These are phyloP conservation scores for Asterochloris erici DNA, from an alignment of 139 green algal genomes.

Conservation along the genomic window DNA sequence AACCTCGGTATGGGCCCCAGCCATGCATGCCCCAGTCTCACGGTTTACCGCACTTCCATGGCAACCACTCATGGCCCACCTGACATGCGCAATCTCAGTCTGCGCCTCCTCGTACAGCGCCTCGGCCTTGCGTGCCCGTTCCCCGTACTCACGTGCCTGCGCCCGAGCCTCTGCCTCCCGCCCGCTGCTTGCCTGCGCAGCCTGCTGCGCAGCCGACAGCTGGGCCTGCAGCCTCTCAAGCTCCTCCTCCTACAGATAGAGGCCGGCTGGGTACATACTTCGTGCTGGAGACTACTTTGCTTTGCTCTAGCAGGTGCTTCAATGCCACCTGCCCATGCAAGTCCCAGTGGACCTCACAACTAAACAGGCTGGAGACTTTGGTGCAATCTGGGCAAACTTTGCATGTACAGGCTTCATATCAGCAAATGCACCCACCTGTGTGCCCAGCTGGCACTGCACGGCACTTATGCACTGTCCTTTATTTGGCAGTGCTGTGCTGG, in stretches of 20 bases:
- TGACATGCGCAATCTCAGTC: slow-evolving; percentile 41
- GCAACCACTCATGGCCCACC: neutral
- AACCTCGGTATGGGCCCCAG: no score
- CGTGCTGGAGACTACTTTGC: no score
- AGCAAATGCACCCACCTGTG: neutral
- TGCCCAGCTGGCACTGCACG: slow-evolving; percentile 13
- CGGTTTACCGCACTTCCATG: no score
- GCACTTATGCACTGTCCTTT: slow-evolving; percentile 2
- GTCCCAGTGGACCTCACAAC: no score
- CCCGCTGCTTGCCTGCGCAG: slow-evolving; percentile 21
- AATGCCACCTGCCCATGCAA: no score
- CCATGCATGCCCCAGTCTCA: no score
- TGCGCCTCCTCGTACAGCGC: slow-evolving; percentile 38
- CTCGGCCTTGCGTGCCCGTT: slow-evolving; percentile 49
- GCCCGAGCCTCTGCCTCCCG: slow-evolving; percentile 43
- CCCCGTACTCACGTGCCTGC: slow-evolving; percentile 43
- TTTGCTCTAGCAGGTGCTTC: no score
- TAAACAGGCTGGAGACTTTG: no score
- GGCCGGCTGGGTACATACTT: neutral
- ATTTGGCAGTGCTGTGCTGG: slow-evolving; percentile 9
- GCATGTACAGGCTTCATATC: no score
- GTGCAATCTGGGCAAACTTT: no score
- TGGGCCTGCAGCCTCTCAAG: slow-evolving; percentile 22
- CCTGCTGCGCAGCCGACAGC: slow-evolving; percentile 29
- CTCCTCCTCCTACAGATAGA: slow-evolving; percentile 20